Conservation (phyloP, 2,329 filamentous ascomycete genomes). For the Diaporthe sp. region DNA sequence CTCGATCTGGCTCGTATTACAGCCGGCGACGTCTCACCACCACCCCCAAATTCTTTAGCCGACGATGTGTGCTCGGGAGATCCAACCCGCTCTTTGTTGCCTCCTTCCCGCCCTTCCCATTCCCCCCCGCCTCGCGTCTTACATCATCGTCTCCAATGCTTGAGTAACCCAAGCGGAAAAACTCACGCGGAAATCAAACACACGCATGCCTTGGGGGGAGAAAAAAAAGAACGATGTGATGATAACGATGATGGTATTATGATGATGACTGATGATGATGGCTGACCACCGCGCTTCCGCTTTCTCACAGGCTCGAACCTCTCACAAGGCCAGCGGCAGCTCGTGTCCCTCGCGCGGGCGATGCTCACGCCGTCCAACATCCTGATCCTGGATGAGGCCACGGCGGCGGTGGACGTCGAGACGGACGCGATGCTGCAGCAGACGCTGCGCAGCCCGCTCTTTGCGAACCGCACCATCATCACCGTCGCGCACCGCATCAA, state of each 20-base stretch:
- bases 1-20: conserved; percentile 38
- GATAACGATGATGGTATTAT: neutral
- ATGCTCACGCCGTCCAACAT: conserved; percentile 97
- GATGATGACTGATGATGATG: neutral
- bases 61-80: conserved; percentile 32
- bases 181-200: conserved; percentile 39
- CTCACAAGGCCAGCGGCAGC: conserved; percentile 93
- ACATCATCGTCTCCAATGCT: conserved; percentile 31
- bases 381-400: conserved; percentile 96
- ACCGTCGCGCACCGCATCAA: conserved; percentile 99
- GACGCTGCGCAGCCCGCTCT: conserved; percentile 75
- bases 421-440: conserved; percentile 77
- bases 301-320: conserved; percentile 83
- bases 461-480: conserved; percentile 95
- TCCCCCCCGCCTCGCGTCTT: conserved; percentile 27
- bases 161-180: conserved; percentile 26
- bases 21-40: conserved; percentile 36
- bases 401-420: conserved; percentile 79
- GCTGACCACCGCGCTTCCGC: neutral
- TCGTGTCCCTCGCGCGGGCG: conserved; percentile 93
- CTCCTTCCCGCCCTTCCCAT: neutral
- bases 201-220: neutral
- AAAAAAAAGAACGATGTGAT: neutral
- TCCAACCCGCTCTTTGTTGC: conserved; percentile 12
- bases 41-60: conserved; percentile 27